Evolutionary conservation across 2,329 filamentous ascomycete species (phyloP).

Genomic region (Exophiala bonariae): DNA sequence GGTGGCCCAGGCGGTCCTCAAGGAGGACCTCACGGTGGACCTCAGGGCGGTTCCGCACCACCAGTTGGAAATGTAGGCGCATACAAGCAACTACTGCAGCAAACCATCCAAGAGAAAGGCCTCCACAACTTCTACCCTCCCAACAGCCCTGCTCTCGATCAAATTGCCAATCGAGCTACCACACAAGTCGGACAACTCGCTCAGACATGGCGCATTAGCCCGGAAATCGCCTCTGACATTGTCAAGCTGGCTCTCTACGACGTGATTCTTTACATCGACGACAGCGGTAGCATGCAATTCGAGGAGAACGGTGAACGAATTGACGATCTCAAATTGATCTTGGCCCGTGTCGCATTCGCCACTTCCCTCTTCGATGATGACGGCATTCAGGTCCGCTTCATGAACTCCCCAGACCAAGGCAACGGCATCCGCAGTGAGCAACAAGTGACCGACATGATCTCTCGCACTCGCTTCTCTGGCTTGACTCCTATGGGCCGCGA

Average conservation of each 20-base stretch:
- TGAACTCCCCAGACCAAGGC: constrained; percentile 59
- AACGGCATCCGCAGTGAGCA: constrained; percentile 58
- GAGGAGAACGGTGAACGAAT: constrained; percentile 67
- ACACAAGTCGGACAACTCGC: constrained; percentile 57
- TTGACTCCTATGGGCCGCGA: constrained; percentile 67
- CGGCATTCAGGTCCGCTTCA: constrained; percentile 68
- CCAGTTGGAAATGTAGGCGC: constrained; percentile 50
- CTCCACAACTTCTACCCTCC: constrained; percentile 61
- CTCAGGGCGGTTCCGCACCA: constrained; percentile 29
- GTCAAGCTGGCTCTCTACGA: constrained; percentile 64
- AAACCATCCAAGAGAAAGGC: constrained; percentile 60
- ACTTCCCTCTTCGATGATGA: constrained; percentile 70
- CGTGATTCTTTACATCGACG: constrained; percentile 64
- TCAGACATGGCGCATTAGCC: constrained; percentile 56
- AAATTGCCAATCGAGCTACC: constrained; percentile 51
- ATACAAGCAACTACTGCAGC: constrained; percentile 58
- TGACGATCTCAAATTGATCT: constrained; percentile 64
- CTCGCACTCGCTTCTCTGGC: constrained; percentile 62
- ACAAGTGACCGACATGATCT: constrained; percentile 60
- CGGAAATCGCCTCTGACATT: constrained; percentile 63
- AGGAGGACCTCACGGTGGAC: constrained; percentile 29
- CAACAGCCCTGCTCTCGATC: constrained; percentile 50
- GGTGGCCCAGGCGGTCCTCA: constrained; percentile 21
- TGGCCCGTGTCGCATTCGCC: constrained; percentile 63
- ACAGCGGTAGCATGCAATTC: constrained; percentile 70